These are phyloP conservation scores for Pyrus hybrid DNA, from an alignment of 331 rosid genomes.

Conservation along the genomic window DNA sequence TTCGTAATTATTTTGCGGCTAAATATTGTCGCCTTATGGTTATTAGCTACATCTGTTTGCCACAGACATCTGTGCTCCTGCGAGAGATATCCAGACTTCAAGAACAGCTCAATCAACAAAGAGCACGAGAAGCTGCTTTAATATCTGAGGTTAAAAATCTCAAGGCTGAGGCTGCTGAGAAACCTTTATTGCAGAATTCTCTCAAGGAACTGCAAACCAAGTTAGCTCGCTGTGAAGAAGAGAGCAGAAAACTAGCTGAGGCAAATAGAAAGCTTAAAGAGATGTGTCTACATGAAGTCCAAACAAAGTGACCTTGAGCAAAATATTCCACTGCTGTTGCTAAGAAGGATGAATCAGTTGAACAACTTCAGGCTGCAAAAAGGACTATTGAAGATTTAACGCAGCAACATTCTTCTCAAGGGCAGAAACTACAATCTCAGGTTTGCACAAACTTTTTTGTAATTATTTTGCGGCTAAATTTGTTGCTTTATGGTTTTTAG, in stretches of 20 bases:
- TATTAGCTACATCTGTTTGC: slow-evolving; percentile 3
- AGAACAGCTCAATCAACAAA: slow-evolving; percentile 53
- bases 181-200: slow-evolving; percentile 44
- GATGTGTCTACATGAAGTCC: slow-evolving; percentile 49
- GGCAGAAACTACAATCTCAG: slow-evolving; percentile 69
- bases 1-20: not conserved
- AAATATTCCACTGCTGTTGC: slow-evolving; percentile 36
- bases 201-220: slow-evolving; percentile 53
- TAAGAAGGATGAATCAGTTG: slow-evolving; percentile 52
- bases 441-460: slow-evolving; percentile 24
- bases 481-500: slow-evolving; percentile 1
- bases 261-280: slow-evolving; percentile 51
- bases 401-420: slow-evolving; percentile 49
- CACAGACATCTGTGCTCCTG: slow-evolving; percentile 61
- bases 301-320: slow-evolving; percentile 45
- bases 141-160: slow-evolving; percentile 52
- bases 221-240: slow-evolving; percentile 43
- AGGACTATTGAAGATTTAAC: slow-evolving; percentile 45
- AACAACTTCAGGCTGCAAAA: slow-evolving; percentile 37
- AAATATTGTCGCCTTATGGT: not conserved
- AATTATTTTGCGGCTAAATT: not conserved
- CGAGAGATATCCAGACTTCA: slow-evolving; percentile 48
- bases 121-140: slow-evolving; percentile 42
- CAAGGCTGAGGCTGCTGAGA: slow-evolving; percentile 55
- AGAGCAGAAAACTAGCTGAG: slow-evolving; percentile 38